Percentiles rank a stretch among this genome's conserved stretches.
These are phyloP conservation scores for Alloascoidea hylecoeti DNA, from an alignment of 805 yeast genomes.

Conservation along the genomic window DNA sequence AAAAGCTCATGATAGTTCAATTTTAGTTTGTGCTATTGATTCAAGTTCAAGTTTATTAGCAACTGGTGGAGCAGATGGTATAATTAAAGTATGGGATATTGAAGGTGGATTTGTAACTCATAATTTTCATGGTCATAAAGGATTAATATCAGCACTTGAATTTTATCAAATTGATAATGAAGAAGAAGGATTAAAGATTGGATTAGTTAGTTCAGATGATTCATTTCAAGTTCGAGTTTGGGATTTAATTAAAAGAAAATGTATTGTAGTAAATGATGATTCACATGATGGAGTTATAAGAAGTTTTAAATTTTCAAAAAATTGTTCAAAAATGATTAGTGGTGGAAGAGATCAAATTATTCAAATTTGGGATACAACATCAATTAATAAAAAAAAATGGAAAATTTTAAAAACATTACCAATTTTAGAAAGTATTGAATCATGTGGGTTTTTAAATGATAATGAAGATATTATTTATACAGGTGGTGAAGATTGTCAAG, in stretches of 20 bases:
- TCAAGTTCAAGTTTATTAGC: conserved; percentile 76
- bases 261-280: conserved; percentile 38
- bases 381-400: too few species aligned
- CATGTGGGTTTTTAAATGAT: conserved; percentile 42
- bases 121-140: conserved; percentile 85
- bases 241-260: conserved; percentile 60
- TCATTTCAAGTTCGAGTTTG: conserved; percentile 41
- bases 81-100: conserved; percentile 82
- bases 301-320: conserved; percentile 52
- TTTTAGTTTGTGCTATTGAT: conserved; percentile 66
- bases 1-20: conserved; percentile 52
- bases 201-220: conserved; percentile 59
- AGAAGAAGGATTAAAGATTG: conserved; percentile 41
- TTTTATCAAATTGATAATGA: conserved; percentile 66
- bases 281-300: conserved; percentile 83
- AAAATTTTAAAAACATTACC: conserved; percentile 57
- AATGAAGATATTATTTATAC: neutral
- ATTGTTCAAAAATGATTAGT: conserved; percentile 44
- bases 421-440: conserved; percentile 58
- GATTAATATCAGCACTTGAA: conserved; percentile 62
- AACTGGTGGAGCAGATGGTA: conserved; percentile 92
- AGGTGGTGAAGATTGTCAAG: conserved; percentile 1
- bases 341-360: conserved; percentile 86
- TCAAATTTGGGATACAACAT: conserved; percentile 41
- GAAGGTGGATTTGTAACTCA: conserved; percentile 84